Evolutionary conservation across 768 basidiomycete species (phyloP).

Genomic region (Agaricus bisporus): DNA sequence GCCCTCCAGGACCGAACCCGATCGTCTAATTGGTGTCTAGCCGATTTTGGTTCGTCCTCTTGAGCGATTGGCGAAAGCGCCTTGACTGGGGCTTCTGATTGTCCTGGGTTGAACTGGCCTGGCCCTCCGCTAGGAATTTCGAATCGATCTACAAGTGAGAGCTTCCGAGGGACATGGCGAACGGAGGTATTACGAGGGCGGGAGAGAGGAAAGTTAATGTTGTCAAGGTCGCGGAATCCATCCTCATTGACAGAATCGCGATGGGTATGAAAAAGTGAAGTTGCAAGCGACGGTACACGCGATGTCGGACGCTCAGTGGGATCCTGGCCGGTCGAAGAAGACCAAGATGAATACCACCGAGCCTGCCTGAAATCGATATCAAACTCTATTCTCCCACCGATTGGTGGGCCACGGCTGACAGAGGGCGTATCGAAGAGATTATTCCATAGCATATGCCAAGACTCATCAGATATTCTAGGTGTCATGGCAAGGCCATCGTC

Average conservation of each 20-base stretch:
- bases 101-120: not conserved
- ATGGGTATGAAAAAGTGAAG: constrained; percentile 48
- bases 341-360: constrained; percentile 74
- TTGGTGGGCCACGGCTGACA: constrained; percentile 36
- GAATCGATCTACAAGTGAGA: constrained; percentile 64
- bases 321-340: constrained; percentile 41
- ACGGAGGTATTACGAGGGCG: constrained; percentile 24
- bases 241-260: constrained; percentile 38
- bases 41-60: constrained; percentile 49
- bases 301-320: constrained; percentile 29
- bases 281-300: constrained; percentile 30
- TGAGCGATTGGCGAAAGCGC: constrained; percentile 57
- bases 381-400: constrained; percentile 80
- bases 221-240: constrained; percentile 31
- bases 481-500: constrained; percentile 51
- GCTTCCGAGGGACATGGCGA: constrained; percentile 57
- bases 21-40: constrained; percentile 45
- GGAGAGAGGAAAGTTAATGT: constrained; percentile 23
- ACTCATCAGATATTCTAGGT: constrained; percentile 73
- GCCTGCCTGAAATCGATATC: constrained; percentile 76
- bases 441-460: constrained; percentile 69
- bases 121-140: constrained; percentile 34
- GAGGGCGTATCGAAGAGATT: constrained; percentile 44
- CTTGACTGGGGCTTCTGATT: constrained; percentile 19
- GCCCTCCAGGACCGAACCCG: constrained; percentile 66